A percentile compares a stretch with the other conserved stretches of the same genome.
phyloP scores from a whole-genome alignment of 208 protist species.

The Angomonas deanei region DNA sequence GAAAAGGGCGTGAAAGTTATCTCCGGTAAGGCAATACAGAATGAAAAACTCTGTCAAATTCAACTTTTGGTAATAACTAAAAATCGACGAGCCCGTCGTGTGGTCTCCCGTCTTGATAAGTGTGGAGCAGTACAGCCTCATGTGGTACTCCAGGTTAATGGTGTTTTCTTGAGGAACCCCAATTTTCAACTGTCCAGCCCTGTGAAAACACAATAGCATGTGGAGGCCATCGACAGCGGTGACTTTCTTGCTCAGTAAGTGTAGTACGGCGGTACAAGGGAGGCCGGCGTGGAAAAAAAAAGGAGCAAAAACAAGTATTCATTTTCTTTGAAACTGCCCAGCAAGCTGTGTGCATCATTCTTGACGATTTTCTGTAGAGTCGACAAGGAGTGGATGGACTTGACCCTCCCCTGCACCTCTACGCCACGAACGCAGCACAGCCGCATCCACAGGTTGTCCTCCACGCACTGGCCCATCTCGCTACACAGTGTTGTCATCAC shows the following conservation, averaged over 20 bases:
- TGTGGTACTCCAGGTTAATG: neutral
- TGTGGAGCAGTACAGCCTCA: neutral
- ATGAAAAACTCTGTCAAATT: neutral
- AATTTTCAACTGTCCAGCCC: neutral
- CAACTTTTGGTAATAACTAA: neutral
- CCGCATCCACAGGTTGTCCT: conserved; percentile 1
- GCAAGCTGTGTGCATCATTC: neutral
- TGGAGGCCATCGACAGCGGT: neutral
- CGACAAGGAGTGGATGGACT: neutral
- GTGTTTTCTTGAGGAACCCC: neutral
- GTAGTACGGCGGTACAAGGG: neutral
- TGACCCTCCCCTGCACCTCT: neutral
- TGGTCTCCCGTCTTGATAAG: neutral
- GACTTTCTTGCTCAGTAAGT: neutral
- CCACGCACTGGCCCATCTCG: neutral
- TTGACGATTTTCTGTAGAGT: neutral
- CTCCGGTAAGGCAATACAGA: neutral
- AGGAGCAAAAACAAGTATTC: neutral
- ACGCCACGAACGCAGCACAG: neutral
- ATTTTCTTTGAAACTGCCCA: neutral
- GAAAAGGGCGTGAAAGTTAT: neutral
- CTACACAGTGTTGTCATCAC: neutral
- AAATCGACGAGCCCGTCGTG: neutral
- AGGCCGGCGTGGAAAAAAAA: conserved; percentile 1
- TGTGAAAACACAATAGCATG: neutral